phyloP scores from a whole-genome alignment of 768 basidiomycete genomes.

The Agaricus blazei region DNA sequence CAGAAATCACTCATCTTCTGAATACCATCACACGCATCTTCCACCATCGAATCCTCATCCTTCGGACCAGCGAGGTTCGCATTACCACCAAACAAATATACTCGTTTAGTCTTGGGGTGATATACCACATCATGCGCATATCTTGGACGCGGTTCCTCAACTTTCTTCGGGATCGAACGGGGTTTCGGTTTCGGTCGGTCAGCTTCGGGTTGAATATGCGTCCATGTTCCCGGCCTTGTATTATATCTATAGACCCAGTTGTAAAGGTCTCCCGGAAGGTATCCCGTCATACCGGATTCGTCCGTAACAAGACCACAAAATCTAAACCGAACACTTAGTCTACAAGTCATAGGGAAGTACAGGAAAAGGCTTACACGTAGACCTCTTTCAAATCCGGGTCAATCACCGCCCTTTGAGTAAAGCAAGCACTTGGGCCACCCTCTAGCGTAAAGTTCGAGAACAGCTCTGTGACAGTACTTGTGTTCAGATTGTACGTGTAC shows the following conservation, averaged over 20 bases:
- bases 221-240: constrained; percentile 60
- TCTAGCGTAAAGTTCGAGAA: constrained; percentile 55
- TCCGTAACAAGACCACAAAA: constrained; percentile 57
- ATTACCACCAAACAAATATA: constrained; percentile 78
- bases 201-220: constrained; percentile 38
- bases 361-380: constrained; percentile 50
- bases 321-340: constrained; percentile 24
- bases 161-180: neutral
- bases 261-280: constrained; percentile 42
- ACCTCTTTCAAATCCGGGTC: constrained; percentile 61
- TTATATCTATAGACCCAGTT: constrained; percentile 70
- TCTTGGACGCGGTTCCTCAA: constrained; percentile 50
- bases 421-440: constrained; percentile 68
- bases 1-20: constrained; percentile 65
- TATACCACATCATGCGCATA: constrained; percentile 82
- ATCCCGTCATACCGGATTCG: constrained; percentile 28
- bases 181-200: constrained; percentile 15
- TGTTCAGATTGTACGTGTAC: constrained; percentile 64
- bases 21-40: neutral
- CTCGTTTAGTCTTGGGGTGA: constrained; percentile 46
- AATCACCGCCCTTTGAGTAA: constrained; percentile 70
- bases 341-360: neutral
- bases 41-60: constrained; percentile 3
- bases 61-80: constrained; percentile 28
- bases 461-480: constrained; percentile 52